These are phyloP conservation scores for Echeveria elegans DNA, from an alignment of 164 flowering plant species.

Conservation along the genomic window DNA sequence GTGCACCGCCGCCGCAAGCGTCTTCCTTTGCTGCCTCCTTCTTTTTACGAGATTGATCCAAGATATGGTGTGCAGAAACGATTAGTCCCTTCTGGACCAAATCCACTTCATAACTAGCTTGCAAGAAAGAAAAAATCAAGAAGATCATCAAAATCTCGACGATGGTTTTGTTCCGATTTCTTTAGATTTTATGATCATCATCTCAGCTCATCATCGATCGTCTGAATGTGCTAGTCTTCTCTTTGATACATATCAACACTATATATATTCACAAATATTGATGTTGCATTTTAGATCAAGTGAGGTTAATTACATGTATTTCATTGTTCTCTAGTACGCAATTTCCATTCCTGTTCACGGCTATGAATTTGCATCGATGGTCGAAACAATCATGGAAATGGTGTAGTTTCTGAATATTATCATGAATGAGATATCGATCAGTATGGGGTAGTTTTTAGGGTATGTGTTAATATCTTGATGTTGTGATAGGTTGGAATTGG, in stretches of 20 bases:
- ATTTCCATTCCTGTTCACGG: not conserved
- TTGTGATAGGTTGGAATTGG: not conserved
- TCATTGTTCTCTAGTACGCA: not conserved
- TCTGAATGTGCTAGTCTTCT: not conserved
- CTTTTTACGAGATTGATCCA: slow-evolving; percentile 51
- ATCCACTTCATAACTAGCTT: slow-evolving; percentile 74
- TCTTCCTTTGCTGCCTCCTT: slow-evolving; percentile 16
- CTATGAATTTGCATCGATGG: not conserved
- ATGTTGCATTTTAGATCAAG: not conserved
- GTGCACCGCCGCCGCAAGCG: slow-evolving; percentile 16
- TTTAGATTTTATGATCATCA: not conserved
- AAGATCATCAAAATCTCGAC: not conserved
- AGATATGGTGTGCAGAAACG: slow-evolving; percentile 77
- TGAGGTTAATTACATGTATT: not conserved
- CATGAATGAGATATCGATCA: not conserved
- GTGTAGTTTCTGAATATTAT: not conserved
- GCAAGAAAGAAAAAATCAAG: not conserved
- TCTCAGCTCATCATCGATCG: not conserved
- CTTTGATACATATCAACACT: not conserved
- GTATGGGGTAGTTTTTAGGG: not conserved
- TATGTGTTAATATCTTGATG: not conserved
- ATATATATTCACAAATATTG: not conserved
- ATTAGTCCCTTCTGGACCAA: slow-evolving; percentile 78
- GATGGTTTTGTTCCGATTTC: not conserved
- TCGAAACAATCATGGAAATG: not conserved